Conservation (phyloP, 495 filamentous ascomycete genomes). For the Penicillium waksmanii region DNA sequence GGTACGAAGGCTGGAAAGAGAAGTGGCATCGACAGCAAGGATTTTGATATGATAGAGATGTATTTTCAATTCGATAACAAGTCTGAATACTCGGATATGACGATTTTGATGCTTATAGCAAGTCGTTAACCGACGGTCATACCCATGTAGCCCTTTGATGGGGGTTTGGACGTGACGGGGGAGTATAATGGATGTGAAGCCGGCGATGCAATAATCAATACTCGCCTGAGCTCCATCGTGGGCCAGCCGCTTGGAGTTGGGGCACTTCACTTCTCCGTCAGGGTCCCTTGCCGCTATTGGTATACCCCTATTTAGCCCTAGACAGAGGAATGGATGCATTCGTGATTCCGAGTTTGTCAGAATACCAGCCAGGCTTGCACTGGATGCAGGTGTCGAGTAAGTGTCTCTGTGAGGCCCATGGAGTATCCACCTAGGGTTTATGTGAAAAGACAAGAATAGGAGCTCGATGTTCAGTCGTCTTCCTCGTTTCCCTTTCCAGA, state of each 20-base stretch:
- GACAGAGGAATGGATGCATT: neutral
- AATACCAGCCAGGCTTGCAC: neutral
- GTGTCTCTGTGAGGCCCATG: neutral
- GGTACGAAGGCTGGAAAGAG: slow-evolving; percentile 80
- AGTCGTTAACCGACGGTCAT: neutral
- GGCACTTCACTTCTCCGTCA: neutral
- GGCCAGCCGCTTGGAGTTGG: neutral
- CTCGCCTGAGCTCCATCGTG: neutral
- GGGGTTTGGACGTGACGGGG: neutral
- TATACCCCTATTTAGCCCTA: neutral
- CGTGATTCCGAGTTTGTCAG: neutral
- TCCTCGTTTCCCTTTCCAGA: slow-evolving; percentile 14
- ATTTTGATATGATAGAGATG: slow-evolving; percentile 34
- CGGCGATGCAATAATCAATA: neutral
- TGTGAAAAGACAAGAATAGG: neutral
- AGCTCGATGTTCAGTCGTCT: slow-evolving; percentile 31
- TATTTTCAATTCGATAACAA: slow-evolving; percentile 4
- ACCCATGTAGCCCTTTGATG: neutral
- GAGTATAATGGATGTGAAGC: neutral
- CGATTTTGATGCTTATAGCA: slow-evolving; percentile 5
- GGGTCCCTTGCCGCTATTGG: neutral
- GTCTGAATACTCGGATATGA: slow-evolving; percentile 9
- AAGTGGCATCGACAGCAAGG: slow-evolving; percentile 84
- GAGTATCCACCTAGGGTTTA: neutral
- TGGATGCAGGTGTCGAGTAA: neutral